Conservation (phyloP, 192 early-diverging fungal species). For the Linnemannia elongata region DNA sequence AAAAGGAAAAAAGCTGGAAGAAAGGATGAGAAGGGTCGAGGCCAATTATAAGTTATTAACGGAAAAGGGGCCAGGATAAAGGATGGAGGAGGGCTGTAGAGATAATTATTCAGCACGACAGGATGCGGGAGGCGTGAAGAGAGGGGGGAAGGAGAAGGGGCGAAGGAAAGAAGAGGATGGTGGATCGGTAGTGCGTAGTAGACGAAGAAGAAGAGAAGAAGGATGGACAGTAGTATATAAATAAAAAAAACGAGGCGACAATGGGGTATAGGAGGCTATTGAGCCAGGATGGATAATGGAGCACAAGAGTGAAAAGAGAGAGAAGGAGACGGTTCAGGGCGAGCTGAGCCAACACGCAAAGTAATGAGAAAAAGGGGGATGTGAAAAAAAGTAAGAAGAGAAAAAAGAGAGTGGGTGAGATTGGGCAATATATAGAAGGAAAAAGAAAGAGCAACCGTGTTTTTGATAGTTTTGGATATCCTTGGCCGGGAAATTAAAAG, state of each 20-base stretch:
- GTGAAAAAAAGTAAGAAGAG: background rate
- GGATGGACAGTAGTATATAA: background rate
- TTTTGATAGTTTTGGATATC: background rate
- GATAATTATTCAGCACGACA: background rate
- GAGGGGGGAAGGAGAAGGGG: background rate
- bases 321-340: background rate
- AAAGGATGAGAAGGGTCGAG: background rate
- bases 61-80: background rate
- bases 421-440: background rate
- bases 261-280: conserved; percentile 12
- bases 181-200: background rate
- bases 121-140: background rate
- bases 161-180: background rate
- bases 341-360: conserved; percentile 6
- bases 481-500: background rate
- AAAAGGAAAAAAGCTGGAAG: background rate
- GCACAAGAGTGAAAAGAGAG: background rate
- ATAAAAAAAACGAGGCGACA: conserved; percentile 4
- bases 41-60: conserved; percentile 4
- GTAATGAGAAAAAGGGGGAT: background rate
- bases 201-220: background rate
- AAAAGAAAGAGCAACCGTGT: background rate
- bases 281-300: background rate
- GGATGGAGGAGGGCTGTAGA: background rate
- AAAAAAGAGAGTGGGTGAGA: background rate